Percentiles rank a stretch among this genome's conserved stretches.
Conservation (phyloP, 345 rosid species). For the Pistacia integerrima region DNA sequence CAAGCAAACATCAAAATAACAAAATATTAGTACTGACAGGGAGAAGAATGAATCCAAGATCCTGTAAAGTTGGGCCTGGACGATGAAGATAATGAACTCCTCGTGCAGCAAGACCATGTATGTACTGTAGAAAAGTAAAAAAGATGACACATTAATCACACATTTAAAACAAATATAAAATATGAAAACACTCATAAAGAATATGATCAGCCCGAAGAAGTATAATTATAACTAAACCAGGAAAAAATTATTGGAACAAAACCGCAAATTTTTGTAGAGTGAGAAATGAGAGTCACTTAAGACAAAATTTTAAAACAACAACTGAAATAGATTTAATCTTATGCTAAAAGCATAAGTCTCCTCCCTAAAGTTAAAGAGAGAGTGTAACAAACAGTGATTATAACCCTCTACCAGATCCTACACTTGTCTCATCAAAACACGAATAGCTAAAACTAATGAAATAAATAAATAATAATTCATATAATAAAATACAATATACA, state of each 20-base stretch:
- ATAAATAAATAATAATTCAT: background rate
- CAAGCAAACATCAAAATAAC: conserved; percentile 6
- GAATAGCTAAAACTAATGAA: background rate
- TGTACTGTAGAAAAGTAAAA: conserved; percentile 52
- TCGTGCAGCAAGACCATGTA: conserved; percentile 90
- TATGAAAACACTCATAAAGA: background rate
- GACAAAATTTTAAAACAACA: conserved; percentile 8
- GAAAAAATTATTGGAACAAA: background rate
- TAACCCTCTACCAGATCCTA: conserved; percentile 41
- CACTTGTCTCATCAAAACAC: conserved; percentile 20
- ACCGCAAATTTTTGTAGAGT: background rate
- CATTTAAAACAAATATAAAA: background rate
- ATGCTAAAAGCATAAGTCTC: conserved; percentile 37
- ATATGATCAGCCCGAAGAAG: background rate
- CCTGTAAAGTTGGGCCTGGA: conserved; percentile 87
- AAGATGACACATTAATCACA: background rate
- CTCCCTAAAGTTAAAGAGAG: conserved; percentile 18
- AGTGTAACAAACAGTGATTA: conserved; percentile 32
- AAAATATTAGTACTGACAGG: conserved; percentile 57
- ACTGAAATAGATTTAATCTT: conserved; percentile 32
- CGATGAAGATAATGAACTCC: conserved; percentile 95
- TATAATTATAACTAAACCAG: background rate
- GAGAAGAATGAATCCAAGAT: conserved; percentile 82
- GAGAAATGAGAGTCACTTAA: conserved; percentile 8
- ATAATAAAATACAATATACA: background rate